Evolutionary conservation across 2,329 filamentous ascomycete genomes (phyloP), one percentile per base, ranked within the genome.

Genomic region (Phyllosticta paracitricarpa): DNA sequence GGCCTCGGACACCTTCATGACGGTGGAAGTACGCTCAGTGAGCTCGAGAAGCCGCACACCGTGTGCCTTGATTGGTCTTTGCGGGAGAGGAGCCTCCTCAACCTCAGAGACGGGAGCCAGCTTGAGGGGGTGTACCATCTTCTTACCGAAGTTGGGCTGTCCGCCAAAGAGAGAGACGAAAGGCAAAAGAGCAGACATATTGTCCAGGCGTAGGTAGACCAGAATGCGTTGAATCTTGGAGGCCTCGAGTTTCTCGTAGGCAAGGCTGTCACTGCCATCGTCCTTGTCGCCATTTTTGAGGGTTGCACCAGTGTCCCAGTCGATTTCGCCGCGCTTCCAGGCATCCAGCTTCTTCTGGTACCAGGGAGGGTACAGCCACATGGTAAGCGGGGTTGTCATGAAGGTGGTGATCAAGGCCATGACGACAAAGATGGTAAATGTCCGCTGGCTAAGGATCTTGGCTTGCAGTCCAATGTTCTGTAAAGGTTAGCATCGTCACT

Each of bases 351-450:
- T 90, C 73, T 83, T 82, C 70, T 88, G 87, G 67, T 91, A 91
- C 83, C 81, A 88, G 3, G 83, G 81, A 1, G 91, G 91, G 65
- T 96, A 96, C 6, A 96, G 78, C 58, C 78, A 79, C 12, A 83
- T 81, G 1, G 88, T 89, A 51, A 95, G 75, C 0, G 91, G 91
- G 0, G 91, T 92, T 0, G 91, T 96, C 0, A 85, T 76, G 62
- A 96, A 91, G 0, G 91, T 96, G 0, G 91, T 95, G 33, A 95
- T 79, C 2, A 96, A 78, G 8, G 91, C 91, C 91, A 96, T 96
- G 69, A 96, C 89, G 24, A 96, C 91, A 67, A 96, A 96, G 60
- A 96, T 95, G 58, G 91, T 96, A 68, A 96, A 96, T 0, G 91
- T 95, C 17, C 89, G 80, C 0, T 81, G 82, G 62, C 88, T 92